These are phyloP conservation scores for Rhodotorula glutinis DNA, from an alignment of 1,284 basidiomycete species.

Conservation along the genomic window DNA sequence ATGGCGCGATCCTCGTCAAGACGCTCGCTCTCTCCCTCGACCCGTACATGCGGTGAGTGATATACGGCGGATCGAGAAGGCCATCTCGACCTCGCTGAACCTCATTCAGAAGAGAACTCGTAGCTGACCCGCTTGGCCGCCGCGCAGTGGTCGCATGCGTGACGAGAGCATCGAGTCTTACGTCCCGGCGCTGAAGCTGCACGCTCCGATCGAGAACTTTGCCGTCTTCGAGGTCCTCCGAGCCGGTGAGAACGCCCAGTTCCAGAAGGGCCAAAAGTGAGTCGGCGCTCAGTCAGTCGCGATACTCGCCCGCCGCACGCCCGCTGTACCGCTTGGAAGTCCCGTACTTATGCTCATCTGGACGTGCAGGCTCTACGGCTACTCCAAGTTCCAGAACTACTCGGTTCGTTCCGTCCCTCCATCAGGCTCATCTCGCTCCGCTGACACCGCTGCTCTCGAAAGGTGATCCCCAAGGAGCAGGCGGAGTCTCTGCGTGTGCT, in stretches of 20 bases:
- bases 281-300: no score
- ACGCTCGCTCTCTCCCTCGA: conserved; percentile 51
- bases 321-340: no score
- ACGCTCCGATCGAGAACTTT: conserved; percentile 35
- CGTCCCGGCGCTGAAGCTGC: conserved; percentile 33
- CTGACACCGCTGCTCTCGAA: background rate
- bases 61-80: background rate
- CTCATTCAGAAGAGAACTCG: no score
- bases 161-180: conserved; percentile 31
- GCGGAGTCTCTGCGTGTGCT: conserved; percentile 17
- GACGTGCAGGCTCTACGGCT: conserved; percentile 17
- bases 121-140: conserved; percentile 5
- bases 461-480: conserved; percentile 12
- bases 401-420: background rate
- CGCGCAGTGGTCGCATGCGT: conserved; percentile 36
- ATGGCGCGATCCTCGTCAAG: conserved; percentile 58
- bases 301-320: no score
- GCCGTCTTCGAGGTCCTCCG: conserved; percentile 37
- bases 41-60: conserved; percentile 10
- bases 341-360: no score
- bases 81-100: background rate
- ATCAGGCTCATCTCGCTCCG: background rate
- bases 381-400: conserved; percentile 30
- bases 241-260: conserved; percentile 13
- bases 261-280: conserved; percentile 26